phyloP scores from a whole-genome alignment of 2,329 filamentous ascomycete genomes.

The Fulvia fulva region DNA sequence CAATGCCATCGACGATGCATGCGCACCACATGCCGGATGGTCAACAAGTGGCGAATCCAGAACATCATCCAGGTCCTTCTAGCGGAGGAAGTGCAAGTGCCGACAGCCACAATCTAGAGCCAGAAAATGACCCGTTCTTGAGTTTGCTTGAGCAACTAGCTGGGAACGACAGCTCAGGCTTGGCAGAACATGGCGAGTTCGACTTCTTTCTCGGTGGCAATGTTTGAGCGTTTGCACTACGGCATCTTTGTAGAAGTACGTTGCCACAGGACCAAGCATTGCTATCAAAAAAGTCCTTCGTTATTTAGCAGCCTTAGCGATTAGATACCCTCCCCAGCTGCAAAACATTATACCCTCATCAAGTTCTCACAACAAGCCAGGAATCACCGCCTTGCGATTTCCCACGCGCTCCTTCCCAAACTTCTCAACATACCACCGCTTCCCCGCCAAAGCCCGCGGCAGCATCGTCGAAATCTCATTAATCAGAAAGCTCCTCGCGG shows the following conservation, averaged over 20 bases:
- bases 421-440: constrained; percentile 78
- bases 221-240: constrained; percentile 2
- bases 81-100: constrained; percentile 40
- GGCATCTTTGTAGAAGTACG: neutral
- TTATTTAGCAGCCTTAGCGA: constrained; percentile 5
- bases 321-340: constrained; percentile 7
- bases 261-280: neutral
- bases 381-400: constrained; percentile 69
- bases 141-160: constrained; percentile 76
- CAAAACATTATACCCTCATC: neutral
- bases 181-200: constrained; percentile 66
- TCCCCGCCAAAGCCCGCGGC: constrained; percentile 75
- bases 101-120: constrained; percentile 38
- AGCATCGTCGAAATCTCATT: constrained; percentile 91
- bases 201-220: constrained; percentile 64
- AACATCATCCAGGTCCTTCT: constrained; percentile 29
- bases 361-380: constrained; percentile 47
- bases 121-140: constrained; percentile 76
- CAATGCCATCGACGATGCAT: constrained; percentile 18
- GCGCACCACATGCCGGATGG: constrained; percentile 7
- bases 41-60: constrained; percentile 26
- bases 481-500: constrained; percentile 74
- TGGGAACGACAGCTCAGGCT: constrained; percentile 67
- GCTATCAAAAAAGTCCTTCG: neutral
- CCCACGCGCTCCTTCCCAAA: constrained; percentile 83